Evolutionary conservation across 2,329 filamentous ascomycete species (phyloP).

Genomic region (Calonectria montana): DNA sequence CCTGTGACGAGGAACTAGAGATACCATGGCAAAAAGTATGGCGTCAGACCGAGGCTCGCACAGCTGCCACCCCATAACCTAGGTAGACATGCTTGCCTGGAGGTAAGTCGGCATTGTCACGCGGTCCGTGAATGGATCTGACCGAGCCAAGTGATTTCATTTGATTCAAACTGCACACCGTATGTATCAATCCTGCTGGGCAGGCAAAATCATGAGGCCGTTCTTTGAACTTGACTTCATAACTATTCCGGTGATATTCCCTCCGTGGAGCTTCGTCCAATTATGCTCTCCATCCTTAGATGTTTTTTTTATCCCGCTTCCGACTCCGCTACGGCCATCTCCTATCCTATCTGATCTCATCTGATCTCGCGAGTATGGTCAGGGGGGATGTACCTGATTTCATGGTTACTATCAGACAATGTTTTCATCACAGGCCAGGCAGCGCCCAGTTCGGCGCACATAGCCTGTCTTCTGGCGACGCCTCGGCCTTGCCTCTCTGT

Average conservation of each 20-base stretch:
- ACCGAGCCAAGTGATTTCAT: conserved; percentile 15
- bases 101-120: conserved; percentile 16
- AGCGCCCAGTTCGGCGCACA: background rate
- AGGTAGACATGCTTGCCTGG: conserved; percentile 1
- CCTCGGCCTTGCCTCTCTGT: background rate
- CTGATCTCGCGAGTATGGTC: conserved; percentile 24
- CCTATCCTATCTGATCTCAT: conserved; percentile 39
- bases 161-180: background rate
- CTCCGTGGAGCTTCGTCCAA: background rate
- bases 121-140: conserved; percentile 21
- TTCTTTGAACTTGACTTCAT: background rate
- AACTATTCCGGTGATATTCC: conserved; percentile 6
- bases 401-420: background rate
- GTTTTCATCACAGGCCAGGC: background rate
- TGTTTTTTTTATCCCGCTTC: background rate
- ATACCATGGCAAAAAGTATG: conserved; percentile 12
- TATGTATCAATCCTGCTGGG: background rate
- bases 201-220: conserved; percentile 7
- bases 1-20: conserved; percentile 18
- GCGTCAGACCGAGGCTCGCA: conserved; percentile 27
- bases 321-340: conserved; percentile 2
- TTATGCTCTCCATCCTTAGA: conserved; percentile 2
- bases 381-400: background rate
- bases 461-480: background rate
- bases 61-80: conserved; percentile 1